Evolutionary conservation across 805 yeast species (phyloP).

Genomic region (Hanseniaspora opuntiae): DNA sequence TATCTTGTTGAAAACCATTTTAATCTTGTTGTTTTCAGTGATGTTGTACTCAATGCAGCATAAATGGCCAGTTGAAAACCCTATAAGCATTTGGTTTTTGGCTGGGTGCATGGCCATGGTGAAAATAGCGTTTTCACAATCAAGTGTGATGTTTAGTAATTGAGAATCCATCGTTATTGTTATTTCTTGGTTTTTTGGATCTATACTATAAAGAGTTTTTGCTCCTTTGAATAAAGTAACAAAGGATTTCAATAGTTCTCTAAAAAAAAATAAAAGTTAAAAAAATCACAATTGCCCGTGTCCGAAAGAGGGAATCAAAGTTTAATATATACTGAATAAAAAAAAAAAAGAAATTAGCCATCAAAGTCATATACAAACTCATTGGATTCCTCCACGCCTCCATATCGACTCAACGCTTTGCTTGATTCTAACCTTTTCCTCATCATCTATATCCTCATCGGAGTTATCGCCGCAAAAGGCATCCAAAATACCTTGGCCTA

Average conservation of each 20-base stretch:
- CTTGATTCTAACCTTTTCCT: background rate
- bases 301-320: background rate
- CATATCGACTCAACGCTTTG: slow-evolving; percentile 2
- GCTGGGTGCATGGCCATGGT: slow-evolving; percentile 68
- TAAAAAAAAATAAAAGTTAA: background rate
- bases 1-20: slow-evolving; percentile 22
- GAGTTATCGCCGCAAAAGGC: slow-evolving; percentile 47
- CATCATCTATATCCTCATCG: slow-evolving; percentile 1
- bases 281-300: background rate
- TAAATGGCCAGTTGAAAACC: slow-evolving; percentile 73
- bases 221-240: background rate
- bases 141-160: slow-evolving; percentile 27
- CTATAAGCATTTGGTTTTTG: slow-evolving; percentile 47
- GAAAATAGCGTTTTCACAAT: slow-evolving; percentile 49
- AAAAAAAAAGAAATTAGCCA: background rate
- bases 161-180: slow-evolving; percentile 16
- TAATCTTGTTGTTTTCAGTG: background rate
- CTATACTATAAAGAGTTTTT: background rate
- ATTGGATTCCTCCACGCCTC: slow-evolving; percentile 2
- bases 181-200: background rate
- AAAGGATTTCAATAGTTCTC: background rate
- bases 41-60: slow-evolving; percentile 41
- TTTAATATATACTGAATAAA: background rate
- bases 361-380: background rate
- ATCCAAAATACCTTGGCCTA: slow-evolving; percentile 54